A percentile compares a stretch with the other conserved stretches of the same genome.
These are phyloP conservation scores for Pseudogymnoascus sp. DNA, from an alignment of 2,329 filamentous ascomycete genomes.

Conservation along the genomic window DNA sequence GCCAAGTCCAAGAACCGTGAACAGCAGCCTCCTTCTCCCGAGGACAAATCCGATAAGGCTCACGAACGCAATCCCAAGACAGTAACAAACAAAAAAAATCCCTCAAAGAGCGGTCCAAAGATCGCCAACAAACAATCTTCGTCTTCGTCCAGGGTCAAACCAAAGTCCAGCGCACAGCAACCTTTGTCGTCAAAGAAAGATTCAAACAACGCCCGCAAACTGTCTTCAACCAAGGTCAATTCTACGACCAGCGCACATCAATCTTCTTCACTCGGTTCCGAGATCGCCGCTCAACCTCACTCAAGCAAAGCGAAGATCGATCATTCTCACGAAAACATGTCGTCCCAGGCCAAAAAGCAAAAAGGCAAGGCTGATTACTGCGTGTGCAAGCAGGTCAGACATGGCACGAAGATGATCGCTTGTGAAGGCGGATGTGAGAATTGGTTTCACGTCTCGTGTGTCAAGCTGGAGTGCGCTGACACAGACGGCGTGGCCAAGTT, in stretches of 20 bases:
- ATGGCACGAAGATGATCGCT: conserved; percentile 29
- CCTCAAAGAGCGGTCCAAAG: too few relatives aligned
- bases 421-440: conserved; percentile 29
- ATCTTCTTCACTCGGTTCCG: neutral
- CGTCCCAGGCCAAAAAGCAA: neutral
- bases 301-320: neutral
- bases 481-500: conserved; percentile 19
- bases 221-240: neutral
- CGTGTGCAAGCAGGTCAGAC: conserved; percentile 27
- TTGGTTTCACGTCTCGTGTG: conserved; percentile 29
- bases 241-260: neutral
- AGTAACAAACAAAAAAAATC: too few relatives aligned
- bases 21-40: neutral
- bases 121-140: neutral
- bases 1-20: neutral
- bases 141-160: neutral
- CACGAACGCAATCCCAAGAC: neutral
- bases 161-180: neutral
- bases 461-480: conserved; percentile 24
- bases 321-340: neutral
- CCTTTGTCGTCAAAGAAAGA: neutral
- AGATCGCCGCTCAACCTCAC: neutral
- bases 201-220: neutral
- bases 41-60: neutral
- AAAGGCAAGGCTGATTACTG: conserved; percentile 23